Base-by-base conservation (phyloP, 257 asterid genomes). In the Henckelia pumila region DNA sequence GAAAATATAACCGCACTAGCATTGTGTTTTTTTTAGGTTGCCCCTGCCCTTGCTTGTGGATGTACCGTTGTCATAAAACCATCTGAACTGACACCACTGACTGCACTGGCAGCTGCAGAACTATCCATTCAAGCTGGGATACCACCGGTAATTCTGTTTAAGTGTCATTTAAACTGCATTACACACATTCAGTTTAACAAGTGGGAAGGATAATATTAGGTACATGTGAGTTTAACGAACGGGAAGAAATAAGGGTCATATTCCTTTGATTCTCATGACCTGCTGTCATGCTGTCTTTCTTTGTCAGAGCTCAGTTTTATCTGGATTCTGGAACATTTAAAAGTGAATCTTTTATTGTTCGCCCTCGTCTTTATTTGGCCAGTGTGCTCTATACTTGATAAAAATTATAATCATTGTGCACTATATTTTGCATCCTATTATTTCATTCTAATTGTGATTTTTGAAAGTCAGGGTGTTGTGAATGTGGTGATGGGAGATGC, bases 31-130 rank as follows among this genome's bases (percentile, higher is more conserved):
- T 78, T 65, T 71, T 85, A 89, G 96, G 95, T 89, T 72, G 98
- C 96, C 61, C 98, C 98, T 71, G 98, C 99, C 69, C 96, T 94
- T 77, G 98, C 99, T 66, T 79, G 89, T 78, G 98, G 99, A 66
- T 94, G 99, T 75, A 91, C 98, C 52, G 96, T 94, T 67, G 95
- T 91, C 30, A 68, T 94, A 62, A 91, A 94, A 77, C 99, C 99
- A 23, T 83, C 99, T 26, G 99, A 91, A 67, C 78, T 91, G 75
- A 94, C 97, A 47, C 98, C 99, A 47, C 78, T 94, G 85, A 94
- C 99, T 63, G 96, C 98, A 79, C 78, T 94, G 73, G 99, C 98
- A 22, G 96, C 96, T 30, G 99, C 96, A 63, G 96, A 94, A 70
- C 98, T 91, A 69, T 83, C 99, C 73, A 70, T 94, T 76, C 92